These are phyloP conservation scores for Tolypocladium ophioglossoides DNA, from an alignment of 2,329 filamentous ascomycete species.

Conservation along the genomic window DNA sequence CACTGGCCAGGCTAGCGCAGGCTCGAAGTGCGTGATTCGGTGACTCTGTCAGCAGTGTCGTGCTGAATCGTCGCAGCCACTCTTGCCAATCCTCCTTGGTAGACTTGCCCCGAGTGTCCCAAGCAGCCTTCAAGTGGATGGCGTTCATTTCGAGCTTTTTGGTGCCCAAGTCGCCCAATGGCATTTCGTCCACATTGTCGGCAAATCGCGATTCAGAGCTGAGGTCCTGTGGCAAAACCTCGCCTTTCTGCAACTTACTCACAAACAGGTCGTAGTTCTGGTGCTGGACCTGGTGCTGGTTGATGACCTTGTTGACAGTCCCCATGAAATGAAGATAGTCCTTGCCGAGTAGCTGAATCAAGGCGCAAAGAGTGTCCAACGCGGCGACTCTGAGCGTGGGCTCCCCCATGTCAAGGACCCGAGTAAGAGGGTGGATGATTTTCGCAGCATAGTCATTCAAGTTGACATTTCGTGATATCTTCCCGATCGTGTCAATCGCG, in stretches of 20 bases:
- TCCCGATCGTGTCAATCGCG: constrained; percentile 89
- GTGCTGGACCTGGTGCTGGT: constrained; percentile 72
- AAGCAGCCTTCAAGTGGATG: constrained; percentile 91
- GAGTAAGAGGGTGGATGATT: constrained; percentile 86
- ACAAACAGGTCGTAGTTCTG: constrained; percentile 88
- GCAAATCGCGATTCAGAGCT: constrained; percentile 76
- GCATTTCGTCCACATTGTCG: constrained; percentile 67
- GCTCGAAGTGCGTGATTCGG: constrained; percentile 91
- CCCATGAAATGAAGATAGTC: constrained; percentile 93
- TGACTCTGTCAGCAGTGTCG: constrained; percentile 87
- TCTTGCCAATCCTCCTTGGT: constrained; percentile 99
- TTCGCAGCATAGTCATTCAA: constrained; percentile 93
- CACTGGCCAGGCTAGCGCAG: constrained; percentile 81
- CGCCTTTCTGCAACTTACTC: constrained; percentile 86
- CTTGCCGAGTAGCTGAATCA: constrained; percentile 91
- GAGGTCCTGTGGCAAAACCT: constrained; percentile 88
- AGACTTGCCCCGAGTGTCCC: constrained; percentile 94
- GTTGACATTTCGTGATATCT: constrained; percentile 91
- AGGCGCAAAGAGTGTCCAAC: constrained; percentile 84
- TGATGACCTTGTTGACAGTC: constrained; percentile 81
- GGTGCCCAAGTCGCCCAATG: constrained; percentile 71
- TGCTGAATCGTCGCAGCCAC: constrained; percentile 94
- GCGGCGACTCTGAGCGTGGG: constrained; percentile 66
- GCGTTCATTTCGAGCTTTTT: constrained; percentile 98
- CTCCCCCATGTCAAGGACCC: constrained; percentile 68